Conservation (phyloP, 108 stramenopile species). For the Fragilariopsis cylindrus region DNA sequence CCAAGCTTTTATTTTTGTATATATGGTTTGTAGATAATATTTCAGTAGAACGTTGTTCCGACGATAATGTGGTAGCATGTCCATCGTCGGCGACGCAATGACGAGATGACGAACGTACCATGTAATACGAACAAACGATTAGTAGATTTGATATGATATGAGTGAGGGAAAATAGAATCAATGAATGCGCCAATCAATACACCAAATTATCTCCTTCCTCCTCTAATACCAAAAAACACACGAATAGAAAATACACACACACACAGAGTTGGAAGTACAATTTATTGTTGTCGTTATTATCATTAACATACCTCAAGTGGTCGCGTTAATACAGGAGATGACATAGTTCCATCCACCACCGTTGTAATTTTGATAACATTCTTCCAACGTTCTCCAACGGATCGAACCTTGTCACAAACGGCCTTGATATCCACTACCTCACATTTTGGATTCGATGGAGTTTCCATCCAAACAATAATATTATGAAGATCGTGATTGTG, state of each 20-base stretch:
- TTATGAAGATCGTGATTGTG: slow-evolving; percentile 2
- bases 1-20: slow-evolving; percentile 43
- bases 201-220: too few species aligned
- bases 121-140: too few species aligned
- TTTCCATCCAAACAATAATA: slow-evolving; percentile 90
- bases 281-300: too few species aligned
- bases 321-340: slow-evolving; percentile 76
- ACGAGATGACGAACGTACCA: not conserved
- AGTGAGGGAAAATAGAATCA: too few species aligned
- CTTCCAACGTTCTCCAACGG: not conserved
- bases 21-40: not conserved
- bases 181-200: too few species aligned
- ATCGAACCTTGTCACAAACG: slow-evolving; percentile 43
- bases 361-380: slow-evolving; percentile 34
- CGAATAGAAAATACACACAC: too few species aligned
- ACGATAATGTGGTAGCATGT: not conserved
- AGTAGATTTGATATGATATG: too few species aligned
- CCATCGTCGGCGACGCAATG: not conserved
- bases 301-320: slow-evolving; percentile 49
- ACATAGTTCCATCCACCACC: slow-evolving; percentile 90
- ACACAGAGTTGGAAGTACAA: too few species aligned
- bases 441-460: slow-evolving; percentile 85
- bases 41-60: not conserved
- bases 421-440: slow-evolving; percentile 74
- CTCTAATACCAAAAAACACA: too few species aligned